Evolutionary conservation across 139 green algal species (phyloP), one percentile per base, ranked within the genome.

Genomic region (Trebouxia sp.): DNA sequence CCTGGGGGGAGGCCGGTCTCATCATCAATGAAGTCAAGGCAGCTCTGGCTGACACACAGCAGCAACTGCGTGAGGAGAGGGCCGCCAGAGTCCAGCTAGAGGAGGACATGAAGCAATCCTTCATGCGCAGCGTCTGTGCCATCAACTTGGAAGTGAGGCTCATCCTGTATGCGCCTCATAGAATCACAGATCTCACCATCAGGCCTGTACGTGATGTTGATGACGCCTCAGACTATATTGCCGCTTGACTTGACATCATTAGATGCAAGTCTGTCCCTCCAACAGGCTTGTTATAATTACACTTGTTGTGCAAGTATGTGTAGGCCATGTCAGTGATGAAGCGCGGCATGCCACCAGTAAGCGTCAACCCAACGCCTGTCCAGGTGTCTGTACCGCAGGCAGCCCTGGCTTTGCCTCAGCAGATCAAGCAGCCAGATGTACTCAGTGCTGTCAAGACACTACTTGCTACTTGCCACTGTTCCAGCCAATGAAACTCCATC

Each of bases 61-160:
- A 35, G 26, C 43, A 77, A 26, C 51, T 88, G 30, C 58, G 85
- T 22, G 51, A 56, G 35, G 77, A 81, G 76, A 32, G 78, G 24
- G 84, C 84, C 41, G 74, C 80, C 6, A 55, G 87, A 7, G 74
- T 47, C 22, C 65, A 82, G 15, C 82, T 93, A 45, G 91, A 93
- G 80, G 84, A 93, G 66, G 86, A 91, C 85, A 94, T 92, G 88
- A 90, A 90, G 83, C 82, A 85, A 6, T 87, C 91, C 8, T 94
- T 94, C 82, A 93, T 93, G 91, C 70, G 91, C 0, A 90, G 89
- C 39, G 86, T 94, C 28, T 93, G 89, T 58, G 90, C 90, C 4
- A 81, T 94, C 38, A 94, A 93, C 83, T 87, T 92, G 39, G 90
- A 94, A 78, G 82, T 86, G 58, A 32, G 80, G 22, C 17, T 48